Base-by-base conservation (phyloP, 768 basidiomycete genomes). In the Amylocystis lapponica region DNA sequence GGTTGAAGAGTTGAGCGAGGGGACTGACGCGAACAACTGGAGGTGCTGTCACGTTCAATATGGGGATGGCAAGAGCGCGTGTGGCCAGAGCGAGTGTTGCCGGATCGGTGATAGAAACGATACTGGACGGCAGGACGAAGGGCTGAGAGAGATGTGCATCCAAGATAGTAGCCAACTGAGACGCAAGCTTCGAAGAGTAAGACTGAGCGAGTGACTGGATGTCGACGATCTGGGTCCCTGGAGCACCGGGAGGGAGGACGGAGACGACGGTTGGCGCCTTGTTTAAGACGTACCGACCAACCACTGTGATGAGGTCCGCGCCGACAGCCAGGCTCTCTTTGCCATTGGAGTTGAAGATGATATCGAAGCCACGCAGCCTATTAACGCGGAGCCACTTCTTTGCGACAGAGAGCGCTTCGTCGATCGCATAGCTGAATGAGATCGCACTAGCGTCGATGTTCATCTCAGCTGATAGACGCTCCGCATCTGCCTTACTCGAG, bases 1-100 rank as follows among this genome's bases (percentile, higher is more conserved):
- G 55, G 34, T 64, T 46, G 36, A 65, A 65, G 11, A 66, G 45
- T 36, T 62, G 56, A 13, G 53, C 52, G 2, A 46, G 25, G 10
- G 60, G 55, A 23, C 62, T 58, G 19, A 61, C 39, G 30, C 60
- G 55, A 27, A 53, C 34, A 6, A 26, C 9, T 17, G 12, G 29
- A 13, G 10, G n/a, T 3, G 41, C 16, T n/a, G 21, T 16, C 1
- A 44, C 22, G 10, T 51, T 4, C 32, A 33, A 5, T 12, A 42
- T 22, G 3, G 29, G 32, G 11, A 50, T 30, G n/a, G 6, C 32
- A 5, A 33, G 19, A n/a, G 32, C 6, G 19, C 5, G 32, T 7
- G n/a, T 19, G 7, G 32, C 5, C 7, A n/a, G 6, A 5, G 32
- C 14, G 32, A 19, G 7, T 5, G 7, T 19, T 5, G 7, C 5